phyloP scores from a whole-genome alignment of 2,329 filamentous ascomycete species.

The Arthrobotrys conoides region DNA sequence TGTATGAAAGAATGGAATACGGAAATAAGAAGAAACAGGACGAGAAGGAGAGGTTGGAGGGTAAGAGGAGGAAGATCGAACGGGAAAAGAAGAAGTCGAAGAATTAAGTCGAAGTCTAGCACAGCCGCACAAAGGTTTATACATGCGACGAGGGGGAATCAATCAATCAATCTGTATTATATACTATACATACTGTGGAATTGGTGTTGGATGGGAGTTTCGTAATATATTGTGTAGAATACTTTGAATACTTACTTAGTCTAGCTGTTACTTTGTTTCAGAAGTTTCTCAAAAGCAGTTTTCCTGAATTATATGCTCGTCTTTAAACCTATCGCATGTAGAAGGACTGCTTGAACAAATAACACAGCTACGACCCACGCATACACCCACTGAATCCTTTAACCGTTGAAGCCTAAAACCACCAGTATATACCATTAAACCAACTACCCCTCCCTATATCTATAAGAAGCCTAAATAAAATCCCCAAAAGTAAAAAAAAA shows the following conservation, averaged over 20 bases:
- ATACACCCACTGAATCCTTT: too few species aligned
- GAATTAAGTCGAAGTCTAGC: conserved; percentile 26
- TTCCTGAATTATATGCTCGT: not conserved
- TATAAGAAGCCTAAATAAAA: too few species aligned
- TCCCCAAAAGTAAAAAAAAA: too few species aligned
- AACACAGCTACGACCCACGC: too few species aligned
- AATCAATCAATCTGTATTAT: conserved; percentile 49
- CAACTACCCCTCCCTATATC: not conserved
- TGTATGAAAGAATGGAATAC: conserved; percentile 97
- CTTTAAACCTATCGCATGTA: not conserved
- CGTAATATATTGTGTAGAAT: conserved; percentile 45
- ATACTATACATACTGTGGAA: conserved; percentile 36
- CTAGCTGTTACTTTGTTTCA: conserved; percentile 5
- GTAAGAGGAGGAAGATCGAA: conserved; percentile 92
- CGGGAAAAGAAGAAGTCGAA: conserved; percentile 66
- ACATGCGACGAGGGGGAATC: not conserved
- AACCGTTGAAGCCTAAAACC: too few species aligned
- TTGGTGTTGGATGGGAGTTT: conserved; percentile 54
- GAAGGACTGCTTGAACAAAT: too few species aligned
- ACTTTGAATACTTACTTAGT: conserved; percentile 31
- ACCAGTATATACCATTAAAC: too few species aligned
- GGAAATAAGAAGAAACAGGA: conserved; percentile 92
- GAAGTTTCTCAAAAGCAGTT: not conserved
- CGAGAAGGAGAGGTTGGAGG: conserved; percentile 86
- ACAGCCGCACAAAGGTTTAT: too few species aligned